These are phyloP conservation scores for Catunica adiposa DNA, from an alignment of 2,329 filamentous ascomycete species.

Conservation along the genomic window DNA sequence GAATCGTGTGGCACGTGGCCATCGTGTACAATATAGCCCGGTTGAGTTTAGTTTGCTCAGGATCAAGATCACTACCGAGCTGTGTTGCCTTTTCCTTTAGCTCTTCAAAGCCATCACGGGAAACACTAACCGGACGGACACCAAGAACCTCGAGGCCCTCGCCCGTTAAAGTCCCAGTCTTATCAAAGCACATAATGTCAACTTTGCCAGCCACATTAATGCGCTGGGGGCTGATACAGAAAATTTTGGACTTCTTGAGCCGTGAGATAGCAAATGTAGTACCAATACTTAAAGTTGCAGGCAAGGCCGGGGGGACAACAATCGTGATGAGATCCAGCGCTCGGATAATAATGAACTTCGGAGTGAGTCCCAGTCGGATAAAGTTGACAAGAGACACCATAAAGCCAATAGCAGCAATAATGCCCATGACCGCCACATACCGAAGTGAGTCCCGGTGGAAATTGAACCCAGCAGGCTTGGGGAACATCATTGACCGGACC, in stretches of 20 bases:
- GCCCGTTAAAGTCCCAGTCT: conserved; percentile 94
- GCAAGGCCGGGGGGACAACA: conserved; percentile 85
- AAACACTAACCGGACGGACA: conserved; percentile 49
- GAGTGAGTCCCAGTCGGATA: conserved; percentile 62
- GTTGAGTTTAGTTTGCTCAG: conserved; percentile 19
- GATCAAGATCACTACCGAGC: conserved; percentile 22
- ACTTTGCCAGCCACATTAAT: conserved; percentile 95
- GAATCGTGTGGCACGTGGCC: conserved; percentile 90
- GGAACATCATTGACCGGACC: conserved; percentile 95
- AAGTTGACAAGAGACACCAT: conserved; percentile 88
- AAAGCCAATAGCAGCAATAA: conserved; percentile 74
- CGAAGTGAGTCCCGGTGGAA: conserved; percentile 96
- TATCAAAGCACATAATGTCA: conserved; percentile 95
- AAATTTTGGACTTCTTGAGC: conserved; percentile 78
- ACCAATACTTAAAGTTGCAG: conserved; percentile 87
- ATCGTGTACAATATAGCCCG: conserved; percentile 56
- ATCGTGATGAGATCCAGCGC: conserved; percentile 94
- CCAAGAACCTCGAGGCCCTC: conserved; percentile 90
- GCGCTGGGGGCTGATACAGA: conserved; percentile 92
- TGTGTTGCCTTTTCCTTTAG: conserved; percentile 4
- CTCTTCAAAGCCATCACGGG: conserved; percentile 6
- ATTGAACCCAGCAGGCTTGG: conserved; percentile 94
- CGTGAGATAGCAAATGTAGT: conserved; percentile 85
- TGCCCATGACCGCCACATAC: conserved; percentile 92
- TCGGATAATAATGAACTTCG: conserved; percentile 81